Evolutionary conservation across 805 yeast genomes (phyloP).

Genomic region (Suhomyces emberorum): DNA sequence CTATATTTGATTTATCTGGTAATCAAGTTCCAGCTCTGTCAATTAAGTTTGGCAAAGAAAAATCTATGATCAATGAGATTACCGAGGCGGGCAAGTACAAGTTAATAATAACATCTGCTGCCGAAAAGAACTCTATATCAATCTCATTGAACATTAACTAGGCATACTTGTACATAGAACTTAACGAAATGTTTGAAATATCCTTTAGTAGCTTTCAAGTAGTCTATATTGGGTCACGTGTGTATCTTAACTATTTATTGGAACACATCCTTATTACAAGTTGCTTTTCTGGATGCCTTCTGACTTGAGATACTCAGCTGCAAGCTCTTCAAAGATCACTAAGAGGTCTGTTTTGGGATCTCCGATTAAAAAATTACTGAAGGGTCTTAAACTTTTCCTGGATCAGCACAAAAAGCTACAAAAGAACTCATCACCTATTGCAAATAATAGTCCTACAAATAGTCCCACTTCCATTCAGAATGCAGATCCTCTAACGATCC

Average conservation of each 20-base stretch:
- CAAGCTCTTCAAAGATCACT: constrained; percentile 34
- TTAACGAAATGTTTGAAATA: too few relatives aligned
- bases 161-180: background rate
- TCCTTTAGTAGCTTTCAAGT: too few relatives aligned
- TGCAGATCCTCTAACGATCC: constrained; percentile 12
- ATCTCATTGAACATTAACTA: constrained; percentile 14
- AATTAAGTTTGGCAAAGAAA: constrained; percentile 17
- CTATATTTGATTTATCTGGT: constrained; percentile 31
- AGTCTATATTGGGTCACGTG: too few relatives aligned
- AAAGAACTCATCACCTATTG: background rate
- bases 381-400: constrained; percentile 18
- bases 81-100: constrained; percentile 24
- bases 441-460: constrained; percentile 1
- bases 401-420: constrained; percentile 4
- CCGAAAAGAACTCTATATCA: constrained; percentile 18
- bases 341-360: constrained; percentile 19
- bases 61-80: constrained; percentile 15
- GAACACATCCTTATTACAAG: too few relatives aligned
- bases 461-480: background rate
- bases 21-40: constrained; percentile 24
- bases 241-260: too few relatives aligned
- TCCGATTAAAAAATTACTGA: constrained; percentile 23
- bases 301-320: constrained; percentile 36
- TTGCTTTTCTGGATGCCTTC: constrained; percentile 5
- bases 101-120: constrained; percentile 28